Percentiles rank a stretch among this genome's conserved stretches.
These are phyloP conservation scores for Mycotypha africana DNA, from an alignment of 371 early-diverging fungal species.

Conservation along the genomic window DNA sequence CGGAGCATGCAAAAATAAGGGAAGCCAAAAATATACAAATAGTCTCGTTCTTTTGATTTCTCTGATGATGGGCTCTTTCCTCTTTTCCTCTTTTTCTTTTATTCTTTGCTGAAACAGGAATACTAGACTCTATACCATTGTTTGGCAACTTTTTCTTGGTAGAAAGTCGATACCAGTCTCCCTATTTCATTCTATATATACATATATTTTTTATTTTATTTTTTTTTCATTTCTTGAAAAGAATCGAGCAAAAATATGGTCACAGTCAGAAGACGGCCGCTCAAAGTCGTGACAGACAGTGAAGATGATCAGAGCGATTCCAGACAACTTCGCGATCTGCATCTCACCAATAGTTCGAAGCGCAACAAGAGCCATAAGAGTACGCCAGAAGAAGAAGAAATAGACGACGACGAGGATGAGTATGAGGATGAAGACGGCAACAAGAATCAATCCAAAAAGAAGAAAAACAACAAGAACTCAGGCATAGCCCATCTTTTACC, in stretches of 20 bases:
- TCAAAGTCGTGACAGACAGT: conserved; percentile 43
- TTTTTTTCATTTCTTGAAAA: background rate
- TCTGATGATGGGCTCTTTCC: too few relatives aligned
- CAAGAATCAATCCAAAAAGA: conserved; percentile 23
- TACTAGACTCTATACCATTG: too few relatives aligned
- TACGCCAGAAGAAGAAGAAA: conserved; percentile 26
- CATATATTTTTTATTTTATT: background rate
- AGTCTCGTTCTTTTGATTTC: too few relatives aligned
- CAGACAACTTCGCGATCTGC: conserved; percentile 31
- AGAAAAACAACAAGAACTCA: conserved; percentile 7
- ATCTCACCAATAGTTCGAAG: conserved; percentile 32
- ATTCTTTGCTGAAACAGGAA: too few relatives aligned
- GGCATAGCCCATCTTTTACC: conserved; percentile 55
- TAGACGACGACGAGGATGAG: too few relatives aligned
- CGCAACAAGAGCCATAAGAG: conserved; percentile 25
- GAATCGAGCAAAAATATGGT: too few relatives aligned
- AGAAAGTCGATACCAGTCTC: background rate
- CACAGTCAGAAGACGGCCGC: conserved; percentile 18
- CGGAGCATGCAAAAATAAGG: too few relatives aligned
- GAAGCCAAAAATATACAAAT: too few relatives aligned
- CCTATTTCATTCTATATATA: background rate
- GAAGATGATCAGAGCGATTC: conserved; percentile 44
- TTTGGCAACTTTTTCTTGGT: background rate
- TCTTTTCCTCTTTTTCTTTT: too few relatives aligned
- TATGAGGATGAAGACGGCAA: too few relatives aligned